Percentiles rank a stretch among this genome's conserved stretches.
Conservation (phyloP, 441 rosid species). For the Corymbia citriodora region DNA sequence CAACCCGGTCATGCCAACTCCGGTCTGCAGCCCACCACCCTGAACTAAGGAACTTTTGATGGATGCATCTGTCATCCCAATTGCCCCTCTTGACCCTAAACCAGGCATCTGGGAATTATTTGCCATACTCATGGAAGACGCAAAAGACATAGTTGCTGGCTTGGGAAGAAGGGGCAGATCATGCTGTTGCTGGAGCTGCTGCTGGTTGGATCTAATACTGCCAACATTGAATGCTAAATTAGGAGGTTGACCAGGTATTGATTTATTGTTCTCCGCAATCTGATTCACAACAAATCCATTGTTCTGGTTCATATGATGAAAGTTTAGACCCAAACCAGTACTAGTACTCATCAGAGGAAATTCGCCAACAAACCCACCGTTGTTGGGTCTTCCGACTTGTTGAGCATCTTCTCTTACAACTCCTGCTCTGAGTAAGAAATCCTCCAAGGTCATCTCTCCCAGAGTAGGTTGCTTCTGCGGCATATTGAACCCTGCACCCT, state of each 20-base stretch:
- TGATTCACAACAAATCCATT: slow-evolving; percentile 29
- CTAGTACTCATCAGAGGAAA: background rate
- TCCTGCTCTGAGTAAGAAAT: slow-evolving; percentile 59
- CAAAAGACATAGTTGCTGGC: slow-evolving; percentile 41
- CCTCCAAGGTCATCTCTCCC: slow-evolving; percentile 73
- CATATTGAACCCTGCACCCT: slow-evolving; percentile 6
- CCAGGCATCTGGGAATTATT: slow-evolving; percentile 28
- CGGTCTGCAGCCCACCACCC: slow-evolving; percentile 29
- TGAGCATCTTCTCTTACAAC: slow-evolving; percentile 56
- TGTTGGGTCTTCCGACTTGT: slow-evolving; percentile 22
- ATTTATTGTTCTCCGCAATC: slow-evolving; percentile 13
- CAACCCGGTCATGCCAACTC: slow-evolving; percentile 37
- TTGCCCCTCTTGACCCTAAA: slow-evolving; percentile 43
- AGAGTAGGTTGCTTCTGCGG: slow-evolving; percentile 65
- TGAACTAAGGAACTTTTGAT: slow-evolving; percentile 44
- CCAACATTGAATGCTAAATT: slow-evolving; percentile 35
- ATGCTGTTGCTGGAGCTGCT: slow-evolving; percentile 40
- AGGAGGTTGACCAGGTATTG: slow-evolving; percentile 36
- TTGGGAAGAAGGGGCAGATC: slow-evolving; percentile 37
- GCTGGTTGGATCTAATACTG: slow-evolving; percentile 35
- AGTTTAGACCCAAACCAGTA: slow-evolving; percentile 34
- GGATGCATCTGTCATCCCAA: slow-evolving; percentile 32
- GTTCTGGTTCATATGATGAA: slow-evolving; percentile 38
- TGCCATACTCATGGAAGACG: slow-evolving; percentile 25
- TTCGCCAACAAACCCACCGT: slow-evolving; percentile 30